phyloP scores from a whole-genome alignment of 1,139 yeast genomes.

The Saccharomyces hybrid region DNA sequence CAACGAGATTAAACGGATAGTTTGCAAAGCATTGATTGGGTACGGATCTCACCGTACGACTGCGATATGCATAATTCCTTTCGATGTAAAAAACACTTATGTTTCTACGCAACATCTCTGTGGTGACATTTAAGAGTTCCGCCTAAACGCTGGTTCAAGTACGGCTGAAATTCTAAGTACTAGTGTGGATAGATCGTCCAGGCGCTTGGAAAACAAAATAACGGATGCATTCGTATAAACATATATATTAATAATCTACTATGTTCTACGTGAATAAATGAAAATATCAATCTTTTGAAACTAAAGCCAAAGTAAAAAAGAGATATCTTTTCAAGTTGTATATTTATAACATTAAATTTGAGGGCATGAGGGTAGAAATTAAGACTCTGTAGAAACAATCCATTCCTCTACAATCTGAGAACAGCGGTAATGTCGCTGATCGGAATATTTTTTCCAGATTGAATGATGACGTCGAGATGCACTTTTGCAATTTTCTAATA shows the following conservation, averaged over 20 bases:
- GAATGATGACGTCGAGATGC: conserved; percentile 72
- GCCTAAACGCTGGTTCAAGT: no score
- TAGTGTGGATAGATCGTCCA: background rate
- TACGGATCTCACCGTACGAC: no score
- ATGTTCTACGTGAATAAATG: background rate
- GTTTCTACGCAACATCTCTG: no score
- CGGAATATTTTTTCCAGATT: conserved; percentile 68
- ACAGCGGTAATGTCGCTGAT: background rate
- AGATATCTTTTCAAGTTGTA: no score
- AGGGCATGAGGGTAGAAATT: background rate
- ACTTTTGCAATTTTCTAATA: conserved; percentile 60
- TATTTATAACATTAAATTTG: no score
- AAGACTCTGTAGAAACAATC: background rate
- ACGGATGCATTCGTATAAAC: background rate
- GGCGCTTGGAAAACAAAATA: background rate
- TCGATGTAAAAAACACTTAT: no score
- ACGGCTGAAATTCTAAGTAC: no score
- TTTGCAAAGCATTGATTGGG: no score
- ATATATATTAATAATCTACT: background rate
- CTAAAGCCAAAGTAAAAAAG: background rate
- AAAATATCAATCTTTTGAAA: background rate
- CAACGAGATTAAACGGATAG: conserved; percentile 8
- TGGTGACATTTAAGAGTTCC: no score
- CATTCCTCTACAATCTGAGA: background rate
- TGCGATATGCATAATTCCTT: background rate